Evolutionary conservation across 192 early-diverging fungal species (phyloP).

Genomic region (Gryganskiella cystojenkinii): DNA sequence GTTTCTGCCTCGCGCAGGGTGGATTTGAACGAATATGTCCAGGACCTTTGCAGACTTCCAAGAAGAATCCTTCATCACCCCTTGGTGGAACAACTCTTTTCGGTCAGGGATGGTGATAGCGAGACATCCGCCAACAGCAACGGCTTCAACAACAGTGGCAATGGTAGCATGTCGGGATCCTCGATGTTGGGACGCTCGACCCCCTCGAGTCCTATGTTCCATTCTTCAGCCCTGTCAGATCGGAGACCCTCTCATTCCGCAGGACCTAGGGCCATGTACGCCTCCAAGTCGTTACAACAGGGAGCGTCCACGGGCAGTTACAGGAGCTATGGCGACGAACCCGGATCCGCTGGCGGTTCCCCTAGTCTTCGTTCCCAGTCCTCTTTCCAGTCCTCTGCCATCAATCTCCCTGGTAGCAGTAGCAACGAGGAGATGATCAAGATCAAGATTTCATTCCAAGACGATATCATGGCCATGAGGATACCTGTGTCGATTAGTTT

Average conservation of each 20-base stretch:
- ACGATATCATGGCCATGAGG: constrained; percentile 80
- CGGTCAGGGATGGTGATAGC: constrained; percentile 63
- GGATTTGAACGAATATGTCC: constrained; percentile 76
- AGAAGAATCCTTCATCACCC: constrained; percentile 61
- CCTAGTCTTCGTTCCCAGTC: constrained; percentile 49
- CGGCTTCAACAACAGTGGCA: not conserved
- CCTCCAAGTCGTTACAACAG: constrained; percentile 8
- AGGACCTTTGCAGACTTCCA: constrained; percentile 70
- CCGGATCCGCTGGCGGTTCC: constrained; percentile 14
- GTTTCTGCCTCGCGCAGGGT: constrained; percentile 71
- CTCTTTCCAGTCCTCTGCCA: constrained; percentile 17
- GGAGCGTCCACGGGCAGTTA: constrained; percentile 4
- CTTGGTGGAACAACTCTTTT: constrained; percentile 64
- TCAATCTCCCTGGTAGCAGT: not conserved
- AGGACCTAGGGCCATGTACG: constrained; percentile 21
- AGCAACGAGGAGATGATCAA: constrained; percentile 61
- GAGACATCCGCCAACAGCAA: constrained; percentile 57
- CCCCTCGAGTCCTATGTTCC: constrained; percentile 36
- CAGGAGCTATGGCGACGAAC: constrained; percentile 29
- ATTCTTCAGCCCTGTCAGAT: constrained; percentile 10
- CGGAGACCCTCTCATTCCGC: constrained; percentile 51
- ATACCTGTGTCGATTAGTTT: constrained; percentile 69
- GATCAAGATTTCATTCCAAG: constrained; percentile 75
- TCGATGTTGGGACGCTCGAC: constrained; percentile 32
- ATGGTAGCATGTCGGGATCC: constrained; percentile 3